Conservation (phyloP, 805 yeast genomes). For the Starmerella sp. region DNA sequence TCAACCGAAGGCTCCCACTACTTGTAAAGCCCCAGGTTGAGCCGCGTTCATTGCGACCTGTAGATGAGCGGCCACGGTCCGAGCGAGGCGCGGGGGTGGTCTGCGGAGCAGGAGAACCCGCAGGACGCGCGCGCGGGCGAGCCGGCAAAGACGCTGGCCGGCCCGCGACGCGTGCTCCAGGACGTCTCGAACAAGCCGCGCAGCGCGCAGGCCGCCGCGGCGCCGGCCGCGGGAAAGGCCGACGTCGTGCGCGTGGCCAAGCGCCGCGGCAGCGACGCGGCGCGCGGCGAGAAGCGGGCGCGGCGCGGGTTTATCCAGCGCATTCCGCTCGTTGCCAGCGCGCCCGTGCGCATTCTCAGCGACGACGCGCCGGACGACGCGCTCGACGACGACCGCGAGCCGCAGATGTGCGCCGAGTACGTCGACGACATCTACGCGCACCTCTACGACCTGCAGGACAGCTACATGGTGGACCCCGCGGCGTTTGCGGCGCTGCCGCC, state of each 20-base stretch:
- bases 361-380: not conserved
- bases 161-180: constrained; percentile 4
- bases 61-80: not conserved
- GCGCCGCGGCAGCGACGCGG: not conserved
- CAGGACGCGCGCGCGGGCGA: not conserved
- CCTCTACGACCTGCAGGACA: constrained; percentile 57
- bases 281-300: not conserved
- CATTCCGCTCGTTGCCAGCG: not conserved
- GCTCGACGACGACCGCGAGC: constrained; percentile 31
- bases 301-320: constrained; percentile 1
- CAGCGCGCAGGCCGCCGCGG: not conserved
- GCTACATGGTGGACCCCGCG: constrained; percentile 50
- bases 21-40: not conserved
- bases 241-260: not conserved
- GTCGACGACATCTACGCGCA: constrained; percentile 77
- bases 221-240: not conserved
- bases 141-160: not conserved
- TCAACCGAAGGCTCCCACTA: not conserved
- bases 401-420: constrained; percentile 84
- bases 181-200: constrained; percentile 4
- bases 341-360: not conserved
- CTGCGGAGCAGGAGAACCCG: constrained; percentile 1
- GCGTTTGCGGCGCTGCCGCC: constrained; percentile 55
- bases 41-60: constrained; percentile 2
- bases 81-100: not conserved